A percentile compares a stretch with the other conserved stretches of the same genome.
phyloP scores from a whole-genome alignment of 129 eudicot genomes.

The Pulicaria dysenterica region DNA sequence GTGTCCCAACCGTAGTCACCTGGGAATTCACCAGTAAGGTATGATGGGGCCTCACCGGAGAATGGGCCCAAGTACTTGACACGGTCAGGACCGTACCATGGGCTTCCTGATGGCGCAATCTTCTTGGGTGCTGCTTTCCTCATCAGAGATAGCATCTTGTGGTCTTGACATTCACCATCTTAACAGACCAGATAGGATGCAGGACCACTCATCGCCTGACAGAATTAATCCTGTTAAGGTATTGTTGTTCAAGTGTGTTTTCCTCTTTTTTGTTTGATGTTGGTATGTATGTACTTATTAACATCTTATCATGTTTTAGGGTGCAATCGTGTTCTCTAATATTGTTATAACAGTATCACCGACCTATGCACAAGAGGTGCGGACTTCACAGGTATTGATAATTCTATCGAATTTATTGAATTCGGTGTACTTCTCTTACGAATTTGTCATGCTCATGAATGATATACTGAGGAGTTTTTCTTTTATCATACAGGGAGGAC shows the following conservation, averaged over 20 bases:
- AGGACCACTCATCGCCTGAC: conserved; percentile 74
- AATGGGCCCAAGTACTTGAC: conserved; percentile 80
- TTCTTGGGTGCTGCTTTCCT: conserved; percentile 47
- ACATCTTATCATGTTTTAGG: conserved; percentile 51
- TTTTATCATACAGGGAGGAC: conserved; percentile 67
- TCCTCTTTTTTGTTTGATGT: neutral
- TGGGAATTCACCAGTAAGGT: too few relatives aligned
- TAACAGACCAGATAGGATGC: conserved; percentile 98
- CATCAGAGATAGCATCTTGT: conserved; percentile 85
- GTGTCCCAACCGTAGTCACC: too few relatives aligned
- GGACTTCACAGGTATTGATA: conserved; percentile 70
- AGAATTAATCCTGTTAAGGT: conserved; percentile 93
- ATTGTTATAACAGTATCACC: conserved; percentile 98
- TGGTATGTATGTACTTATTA: neutral
- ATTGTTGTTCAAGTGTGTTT: neutral
- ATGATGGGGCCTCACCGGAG: too few relatives aligned
- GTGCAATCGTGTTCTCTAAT: conserved; percentile 96
- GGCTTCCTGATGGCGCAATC: conserved; percentile 51
- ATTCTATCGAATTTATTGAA: neutral
- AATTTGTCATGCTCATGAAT: conserved; percentile 12
- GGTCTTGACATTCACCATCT: conserved; percentile 88
- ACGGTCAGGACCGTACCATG: conserved; percentile 75
- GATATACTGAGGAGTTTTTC: neutral
- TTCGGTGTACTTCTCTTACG: conserved; percentile 7
- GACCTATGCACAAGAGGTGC: conserved; percentile 95